Conservation (phyloP, 768 basidiomycete species). For the Artomyces pyxidatus region DNA sequence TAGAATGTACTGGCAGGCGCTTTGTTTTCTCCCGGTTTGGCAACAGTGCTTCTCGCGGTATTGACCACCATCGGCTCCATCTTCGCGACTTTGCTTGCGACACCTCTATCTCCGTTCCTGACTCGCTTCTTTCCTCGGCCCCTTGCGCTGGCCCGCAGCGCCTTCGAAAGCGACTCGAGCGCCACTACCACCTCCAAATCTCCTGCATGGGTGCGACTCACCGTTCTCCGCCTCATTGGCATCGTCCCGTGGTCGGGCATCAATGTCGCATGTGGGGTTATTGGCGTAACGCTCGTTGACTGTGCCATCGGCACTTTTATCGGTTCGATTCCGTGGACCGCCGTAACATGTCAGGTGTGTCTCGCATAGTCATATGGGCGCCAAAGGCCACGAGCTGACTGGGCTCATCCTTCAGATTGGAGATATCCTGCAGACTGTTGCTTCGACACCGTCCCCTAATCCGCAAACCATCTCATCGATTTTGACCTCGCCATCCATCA, state of each 20-base stretch:
- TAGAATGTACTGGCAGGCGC: slow-evolving; percentile 89
- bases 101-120: slow-evolving; percentile 79
- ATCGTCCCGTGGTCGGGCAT: slow-evolving; percentile 96
- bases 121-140: slow-evolving; percentile 77
- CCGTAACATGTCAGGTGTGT: slow-evolving; percentile 81
- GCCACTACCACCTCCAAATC: slow-evolving; percentile 27
- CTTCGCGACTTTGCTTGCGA: slow-evolving; percentile 70
- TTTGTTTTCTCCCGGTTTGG: slow-evolving; percentile 73
- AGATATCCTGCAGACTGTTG: slow-evolving; percentile 80
- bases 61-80: slow-evolving; percentile 86
- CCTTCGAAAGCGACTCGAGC: slow-evolving; percentile 62
- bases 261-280: slow-evolving; percentile 93
- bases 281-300: slow-evolving; percentile 67
- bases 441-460: slow-evolving; percentile 59
- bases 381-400: too few species aligned
- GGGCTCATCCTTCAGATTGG: slow-evolving; percentile 48
- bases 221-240: slow-evolving; percentile 83
- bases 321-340: slow-evolving; percentile 82
- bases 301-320: slow-evolving; percentile 80
- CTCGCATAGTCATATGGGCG: not conserved
- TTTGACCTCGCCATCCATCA: slow-evolving; percentile 75
- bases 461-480: slow-evolving; percentile 78
- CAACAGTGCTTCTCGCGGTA: slow-evolving; percentile 71
- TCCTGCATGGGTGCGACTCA: slow-evolving; percentile 72
- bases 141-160: slow-evolving; percentile 74